Conservation (phyloP, 192 early-diverging fungal species). For the Gonapodya sp. region DNA sequence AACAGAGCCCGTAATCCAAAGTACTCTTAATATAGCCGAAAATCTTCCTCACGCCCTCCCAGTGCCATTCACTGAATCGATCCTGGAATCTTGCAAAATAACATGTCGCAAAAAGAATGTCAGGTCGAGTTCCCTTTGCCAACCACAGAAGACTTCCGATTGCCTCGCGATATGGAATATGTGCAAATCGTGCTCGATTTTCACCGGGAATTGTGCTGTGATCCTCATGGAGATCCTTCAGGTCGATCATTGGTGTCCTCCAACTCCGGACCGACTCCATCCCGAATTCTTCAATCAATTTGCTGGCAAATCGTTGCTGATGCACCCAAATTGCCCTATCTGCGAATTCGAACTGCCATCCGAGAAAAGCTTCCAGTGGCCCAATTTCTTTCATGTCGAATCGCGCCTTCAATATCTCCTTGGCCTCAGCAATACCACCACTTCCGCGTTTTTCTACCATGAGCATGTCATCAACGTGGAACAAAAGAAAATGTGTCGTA, state of each 20-base stretch:
- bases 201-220: neutral
- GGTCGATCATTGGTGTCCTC: neutral
- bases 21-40: constrained; percentile 23
- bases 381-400: neutral
- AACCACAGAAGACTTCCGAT: constrained; percentile 1
- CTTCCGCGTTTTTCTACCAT: neutral
- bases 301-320: neutral
- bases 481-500: neutral
- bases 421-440: neutral
- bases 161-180: constrained; percentile 16
- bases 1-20: constrained; percentile 11
- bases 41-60: constrained; percentile 12
- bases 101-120: neutral
- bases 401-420: neutral
- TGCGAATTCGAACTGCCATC: neutral
- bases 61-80: neutral
- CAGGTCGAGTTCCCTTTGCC: neutral
- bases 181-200: neutral
- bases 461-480: too few species aligned
- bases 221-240: neutral
- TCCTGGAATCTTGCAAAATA: neutral
- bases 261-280: neutral
- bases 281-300: neutral
- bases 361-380: neutral
- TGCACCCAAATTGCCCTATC: neutral